phyloP scores from a whole-genome alignment of 2,329 filamentous ascomycete species.

The Arthroderma uncinatum region DNA sequence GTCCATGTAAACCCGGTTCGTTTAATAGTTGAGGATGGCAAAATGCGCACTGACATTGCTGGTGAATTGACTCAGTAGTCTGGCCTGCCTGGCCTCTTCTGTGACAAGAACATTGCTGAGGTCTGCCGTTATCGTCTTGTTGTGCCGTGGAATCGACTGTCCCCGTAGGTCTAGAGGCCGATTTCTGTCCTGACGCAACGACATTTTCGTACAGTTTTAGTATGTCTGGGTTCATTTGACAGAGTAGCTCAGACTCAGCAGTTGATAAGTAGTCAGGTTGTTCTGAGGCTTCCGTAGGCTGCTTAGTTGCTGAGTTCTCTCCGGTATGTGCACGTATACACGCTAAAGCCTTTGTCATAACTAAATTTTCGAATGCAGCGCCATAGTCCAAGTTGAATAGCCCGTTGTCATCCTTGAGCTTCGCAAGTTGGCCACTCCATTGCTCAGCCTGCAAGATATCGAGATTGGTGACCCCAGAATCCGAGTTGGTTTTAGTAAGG shows the following conservation, averaged over 20 bases:
- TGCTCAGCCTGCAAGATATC: conserved; percentile 10
- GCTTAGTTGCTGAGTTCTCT: neutral
- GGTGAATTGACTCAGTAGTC: neutral
- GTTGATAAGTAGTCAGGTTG: neutral
- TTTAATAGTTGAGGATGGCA: neutral
- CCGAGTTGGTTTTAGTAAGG: conserved; percentile 5
- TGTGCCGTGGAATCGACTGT: neutral
- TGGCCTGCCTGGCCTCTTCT: neutral
- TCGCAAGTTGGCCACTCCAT: conserved; percentile 9
- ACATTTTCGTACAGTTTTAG: conserved; percentile 4
- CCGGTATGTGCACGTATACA: conserved; percentile 1
- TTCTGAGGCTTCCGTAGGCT: conserved; percentile 11
- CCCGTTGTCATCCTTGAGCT: conserved; percentile 3
- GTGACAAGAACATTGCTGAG: neutral
- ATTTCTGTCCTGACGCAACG: neutral
- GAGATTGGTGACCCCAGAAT: conserved; percentile 9
- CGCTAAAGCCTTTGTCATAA: conserved; percentile 8
- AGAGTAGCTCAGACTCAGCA: neutral
- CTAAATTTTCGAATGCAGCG: conserved; percentile 4
- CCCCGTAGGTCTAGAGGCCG: neutral
- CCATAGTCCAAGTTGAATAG: conserved; percentile 10
- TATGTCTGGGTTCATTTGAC: neutral
- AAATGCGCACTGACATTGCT: neutral
- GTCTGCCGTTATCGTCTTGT: conserved; percentile 35
- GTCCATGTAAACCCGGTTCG: neutral